Evolutionary conservation across 208 protist genomes (phyloP), one percentile per base, ranked within the genome.

Genomic region (Strigomonas oncopelti): DNA sequence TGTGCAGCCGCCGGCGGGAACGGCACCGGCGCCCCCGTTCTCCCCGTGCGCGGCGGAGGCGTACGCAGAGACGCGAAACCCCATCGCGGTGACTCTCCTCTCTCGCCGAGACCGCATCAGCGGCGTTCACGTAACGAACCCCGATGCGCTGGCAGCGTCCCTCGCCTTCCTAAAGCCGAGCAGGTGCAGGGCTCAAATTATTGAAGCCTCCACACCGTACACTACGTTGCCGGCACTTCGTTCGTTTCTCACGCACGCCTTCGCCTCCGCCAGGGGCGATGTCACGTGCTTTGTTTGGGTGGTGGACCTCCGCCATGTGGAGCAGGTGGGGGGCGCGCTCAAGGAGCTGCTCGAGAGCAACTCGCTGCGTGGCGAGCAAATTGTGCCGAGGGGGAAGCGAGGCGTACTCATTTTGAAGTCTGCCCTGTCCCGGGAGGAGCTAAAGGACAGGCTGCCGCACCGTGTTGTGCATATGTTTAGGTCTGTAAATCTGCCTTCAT

Each of bases 271-370:
- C 61, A 42, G 56, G 31, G 48, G 61, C 0, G 24, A 59, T 5
- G 24, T 20, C 5, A 61, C 59, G 18, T 90, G 87, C 57, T 62
- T 84, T 29, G 71, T 88, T 64, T 92, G 87, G 87, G 59, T 90
- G 7, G 72, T 78, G 5, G 61, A 74, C 1, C 65, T 79, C 0
- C 64, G 70, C 1, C 57, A 78, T 2, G 24, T 92, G 14, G 61
- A 48, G 3, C 27, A 9, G 29, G 75, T 83, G 16, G 80, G 68
- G 11, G 81, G 81, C 55, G 62, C 87, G 2, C 59, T 92, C 18
- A 90, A 90, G 72, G 84, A 90, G 67, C 72, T 92, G 8, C 38
- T 92, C 1, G 87, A 92, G 58, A 80, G 88, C 53, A 88, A 87
- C 56, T 63, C 78, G 0, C 62, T 92, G 57, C 70, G 74, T n/a